Conservation (phyloP, 139 green algal species). For the Chlorella vulgaris region DNA sequence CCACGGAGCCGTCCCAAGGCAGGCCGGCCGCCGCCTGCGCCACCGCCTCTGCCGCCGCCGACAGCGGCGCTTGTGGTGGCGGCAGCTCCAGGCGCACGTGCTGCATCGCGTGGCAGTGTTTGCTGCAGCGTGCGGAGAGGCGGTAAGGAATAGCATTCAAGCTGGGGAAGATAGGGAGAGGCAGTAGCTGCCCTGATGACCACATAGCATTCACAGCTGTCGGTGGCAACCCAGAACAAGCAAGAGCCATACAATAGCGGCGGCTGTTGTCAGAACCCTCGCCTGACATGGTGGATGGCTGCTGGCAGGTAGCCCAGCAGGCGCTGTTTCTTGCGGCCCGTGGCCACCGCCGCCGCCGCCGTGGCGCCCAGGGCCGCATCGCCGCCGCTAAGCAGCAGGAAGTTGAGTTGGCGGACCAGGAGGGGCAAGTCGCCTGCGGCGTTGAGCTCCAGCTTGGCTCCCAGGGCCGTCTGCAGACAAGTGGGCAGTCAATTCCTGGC, state of each 20-base stretch:
- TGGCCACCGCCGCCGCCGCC: neutral
- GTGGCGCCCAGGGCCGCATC: neutral
- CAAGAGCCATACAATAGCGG: neutral
- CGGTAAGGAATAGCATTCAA: no score
- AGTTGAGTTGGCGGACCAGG: constrained; percentile 9
- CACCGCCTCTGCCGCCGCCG: neutral
- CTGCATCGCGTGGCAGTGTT: constrained; percentile 8
- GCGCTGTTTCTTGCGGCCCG: neutral
- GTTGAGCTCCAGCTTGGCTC: neutral
- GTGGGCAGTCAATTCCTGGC: neutral
- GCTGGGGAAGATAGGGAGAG: neutral
- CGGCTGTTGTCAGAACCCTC: no score
- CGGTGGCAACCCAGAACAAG: neutral
- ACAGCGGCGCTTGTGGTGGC: neutral
- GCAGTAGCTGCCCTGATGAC: no score
- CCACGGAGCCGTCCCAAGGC: no score
- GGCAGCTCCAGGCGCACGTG: constrained; percentile 28
- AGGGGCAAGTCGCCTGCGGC: neutral
- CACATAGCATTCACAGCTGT: neutral
- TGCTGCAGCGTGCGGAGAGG: neutral
- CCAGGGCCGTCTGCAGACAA: neutral
- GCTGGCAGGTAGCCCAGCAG: constrained; percentile 1
- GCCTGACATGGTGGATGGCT: constrained; percentile 9
- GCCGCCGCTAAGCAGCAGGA: constrained; percentile 17
- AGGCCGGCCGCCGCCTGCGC: neutral